Percentiles rank a stretch among this genome's conserved stretches.
Conservation (phyloP, 208 protist genomes). For the Trypanosomatidae sp. region DNA sequence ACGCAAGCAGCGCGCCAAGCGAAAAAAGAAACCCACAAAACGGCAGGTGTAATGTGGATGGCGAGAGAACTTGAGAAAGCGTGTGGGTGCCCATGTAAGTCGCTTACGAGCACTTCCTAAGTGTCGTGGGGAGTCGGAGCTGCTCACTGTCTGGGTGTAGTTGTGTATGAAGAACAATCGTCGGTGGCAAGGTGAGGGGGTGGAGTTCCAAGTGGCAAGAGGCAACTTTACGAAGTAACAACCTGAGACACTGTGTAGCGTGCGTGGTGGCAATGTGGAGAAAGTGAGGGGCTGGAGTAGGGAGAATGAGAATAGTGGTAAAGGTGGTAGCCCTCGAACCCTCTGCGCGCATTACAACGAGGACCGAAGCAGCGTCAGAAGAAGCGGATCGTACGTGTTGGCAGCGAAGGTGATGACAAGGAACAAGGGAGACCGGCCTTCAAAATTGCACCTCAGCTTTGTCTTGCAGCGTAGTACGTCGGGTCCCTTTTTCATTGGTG, state of each 20-base stretch:
- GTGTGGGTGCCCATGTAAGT: background rate
- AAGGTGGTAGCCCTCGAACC: background rate
- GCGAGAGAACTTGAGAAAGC: background rate
- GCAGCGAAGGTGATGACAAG: background rate
- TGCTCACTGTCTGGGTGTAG: background rate
- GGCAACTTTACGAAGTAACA: background rate
- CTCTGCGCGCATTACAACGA: background rate
- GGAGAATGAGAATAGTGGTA: background rate
- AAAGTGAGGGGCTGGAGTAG: background rate
- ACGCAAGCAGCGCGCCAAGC: background rate
- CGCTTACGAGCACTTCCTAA: background rate
- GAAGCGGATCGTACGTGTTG: background rate
- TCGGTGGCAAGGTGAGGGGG: slow-evolving; percentile 5
- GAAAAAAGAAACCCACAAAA: background rate
- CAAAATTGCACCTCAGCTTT: background rate
- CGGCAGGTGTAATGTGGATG: background rate
- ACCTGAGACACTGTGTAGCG: background rate
- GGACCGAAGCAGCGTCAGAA: background rate
- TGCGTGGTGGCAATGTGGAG: background rate
- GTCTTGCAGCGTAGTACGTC: too few species aligned
- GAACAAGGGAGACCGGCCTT: background rate
- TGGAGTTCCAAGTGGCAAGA: slow-evolving; percentile 2
- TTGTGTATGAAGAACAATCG: slow-evolving; percentile 6
- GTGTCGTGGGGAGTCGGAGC: slow-evolving; percentile 2
- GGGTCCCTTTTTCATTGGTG: background rate